Evolutionary conservation across 2,329 filamentous ascomycete genomes (phyloP).

Genomic region (Penicillium sp.): DNA sequence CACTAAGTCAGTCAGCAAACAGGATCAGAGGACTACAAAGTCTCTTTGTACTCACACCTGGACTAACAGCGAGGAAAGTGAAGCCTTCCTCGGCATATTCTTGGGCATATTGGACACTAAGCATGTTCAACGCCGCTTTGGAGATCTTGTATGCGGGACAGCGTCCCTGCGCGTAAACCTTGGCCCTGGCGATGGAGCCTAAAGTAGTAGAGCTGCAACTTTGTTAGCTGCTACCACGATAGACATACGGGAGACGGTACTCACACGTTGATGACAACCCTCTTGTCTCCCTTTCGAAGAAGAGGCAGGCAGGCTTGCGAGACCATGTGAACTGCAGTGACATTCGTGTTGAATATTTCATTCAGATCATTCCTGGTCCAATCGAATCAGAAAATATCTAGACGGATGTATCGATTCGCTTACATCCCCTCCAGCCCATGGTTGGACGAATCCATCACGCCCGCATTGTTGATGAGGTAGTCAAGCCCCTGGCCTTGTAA

Average conservation of each 20-base stretch:
- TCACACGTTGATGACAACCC: slow-evolving; percentile 48
- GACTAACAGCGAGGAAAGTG: slow-evolving; percentile 43
- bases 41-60: slow-evolving; percentile 42
- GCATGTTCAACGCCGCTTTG: slow-evolving; percentile 50
- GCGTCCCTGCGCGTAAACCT: slow-evolving; percentile 14
- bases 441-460: slow-evolving; percentile 23
- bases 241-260: neutral
- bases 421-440: slow-evolving; percentile 27
- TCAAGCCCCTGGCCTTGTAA: slow-evolving; percentile 45
- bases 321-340: slow-evolving; percentile 41
- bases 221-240: neutral
- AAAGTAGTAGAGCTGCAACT: slow-evolving; percentile 40
- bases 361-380: slow-evolving; percentile 35
- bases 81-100: slow-evolving; percentile 42
- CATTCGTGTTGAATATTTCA: slow-evolving; percentile 43
- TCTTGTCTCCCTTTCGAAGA: slow-evolving; percentile 38
- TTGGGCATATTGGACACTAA: slow-evolving; percentile 41
- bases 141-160: slow-evolving; percentile 46
- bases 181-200: slow-evolving; percentile 40
- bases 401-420: neutral
- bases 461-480: slow-evolving; percentile 49
- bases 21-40: neutral
- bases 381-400: neutral
- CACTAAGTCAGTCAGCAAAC: slow-evolving; percentile 34
- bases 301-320: slow-evolving; percentile 42